Conservation (phyloP, 371 early-diverging fungal species). For the Actinomortierella wolfii region DNA sequence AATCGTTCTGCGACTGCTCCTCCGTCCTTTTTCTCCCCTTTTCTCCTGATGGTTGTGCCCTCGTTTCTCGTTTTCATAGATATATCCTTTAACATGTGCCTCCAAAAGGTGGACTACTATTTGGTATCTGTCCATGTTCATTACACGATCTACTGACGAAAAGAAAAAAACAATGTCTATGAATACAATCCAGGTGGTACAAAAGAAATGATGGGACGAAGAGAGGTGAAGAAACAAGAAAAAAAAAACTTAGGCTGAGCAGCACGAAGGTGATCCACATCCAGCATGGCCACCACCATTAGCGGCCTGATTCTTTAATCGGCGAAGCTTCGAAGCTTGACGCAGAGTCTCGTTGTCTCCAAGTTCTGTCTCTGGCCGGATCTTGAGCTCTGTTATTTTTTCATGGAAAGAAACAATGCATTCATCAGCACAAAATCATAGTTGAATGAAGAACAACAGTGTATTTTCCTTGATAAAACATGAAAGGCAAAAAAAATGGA, state of each 20-base stretch:
- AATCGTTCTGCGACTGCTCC: too few relatives aligned
- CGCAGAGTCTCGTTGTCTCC: constrained; percentile 41
- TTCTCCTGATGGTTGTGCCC: too few relatives aligned
- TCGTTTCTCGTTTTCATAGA: too few relatives aligned
- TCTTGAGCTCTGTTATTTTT: constrained; percentile 34
- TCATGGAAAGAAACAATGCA: not conserved
- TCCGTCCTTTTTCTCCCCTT: too few relatives aligned
- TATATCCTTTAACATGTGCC: too few relatives aligned
- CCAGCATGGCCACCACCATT: constrained; percentile 32
- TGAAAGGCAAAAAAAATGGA: not conserved
- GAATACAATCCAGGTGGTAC: too few relatives aligned
- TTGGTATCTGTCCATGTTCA: too few relatives aligned
- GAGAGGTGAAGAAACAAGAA: too few relatives aligned
- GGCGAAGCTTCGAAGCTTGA: constrained; percentile 40
- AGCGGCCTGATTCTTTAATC: constrained; percentile 24
- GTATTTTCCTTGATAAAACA: not conserved
- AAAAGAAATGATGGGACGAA: too few relatives aligned
- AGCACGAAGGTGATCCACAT: constrained; percentile 35
- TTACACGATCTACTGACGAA: too few relatives aligned
- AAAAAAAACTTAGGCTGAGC: constrained; percentile 21
- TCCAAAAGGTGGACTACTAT: too few relatives aligned
- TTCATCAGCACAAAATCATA: not conserved
- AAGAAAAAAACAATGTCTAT: too few relatives aligned
- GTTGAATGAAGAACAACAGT: not conserved
- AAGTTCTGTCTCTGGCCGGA: constrained; percentile 28